phyloP scores from a whole-genome alignment of 768 basidiomycete species.

The Tricholoma sp. region DNA sequence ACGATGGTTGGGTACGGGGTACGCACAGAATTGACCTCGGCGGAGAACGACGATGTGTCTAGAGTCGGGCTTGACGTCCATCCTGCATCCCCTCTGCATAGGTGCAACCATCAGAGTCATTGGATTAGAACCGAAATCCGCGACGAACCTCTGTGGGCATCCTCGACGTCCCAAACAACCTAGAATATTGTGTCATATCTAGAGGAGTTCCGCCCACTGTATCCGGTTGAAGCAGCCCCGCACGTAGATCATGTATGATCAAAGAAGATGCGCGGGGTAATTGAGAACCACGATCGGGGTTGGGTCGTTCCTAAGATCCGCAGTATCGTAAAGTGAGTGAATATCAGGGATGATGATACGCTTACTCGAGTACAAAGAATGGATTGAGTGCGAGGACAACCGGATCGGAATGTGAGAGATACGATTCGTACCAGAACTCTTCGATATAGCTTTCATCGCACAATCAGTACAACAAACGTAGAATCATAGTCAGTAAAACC shows the following conservation, averaged over 20 bases:
- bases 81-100: slow-evolving; percentile 79
- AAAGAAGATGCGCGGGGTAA: slow-evolving; percentile 85
- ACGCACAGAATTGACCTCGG: slow-evolving; percentile 89
- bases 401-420: slow-evolving; percentile 83
- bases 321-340: no score
- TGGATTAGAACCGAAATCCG: neutral
- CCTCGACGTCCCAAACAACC: slow-evolving; percentile 86
- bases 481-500: no score
- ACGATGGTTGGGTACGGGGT: neutral
- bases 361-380: slow-evolving; percentile 95
- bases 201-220: slow-evolving; percentile 69
- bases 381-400: slow-evolving; percentile 95
- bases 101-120: neutral
- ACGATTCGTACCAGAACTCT: slow-evolving; percentile 96
- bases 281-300: slow-evolving; percentile 79
- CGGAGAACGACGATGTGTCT: slow-evolving; percentile 83
- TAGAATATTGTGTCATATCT: slow-evolving; percentile 92
- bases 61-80: slow-evolving; percentile 69
- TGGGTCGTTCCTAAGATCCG: slow-evolving; percentile 70
- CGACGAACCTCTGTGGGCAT: slow-evolving; percentile 77
- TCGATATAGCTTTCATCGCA: slow-evolving; percentile 72
- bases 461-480: slow-evolving; percentile 13
- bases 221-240: slow-evolving; percentile 80
- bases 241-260: slow-evolving; percentile 85
- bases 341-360: slow-evolving; percentile 10